These are phyloP conservation scores for Polyporus tsugae DNA, from an alignment of 1,284 basidiomycete species.

Conservation along the genomic window DNA sequence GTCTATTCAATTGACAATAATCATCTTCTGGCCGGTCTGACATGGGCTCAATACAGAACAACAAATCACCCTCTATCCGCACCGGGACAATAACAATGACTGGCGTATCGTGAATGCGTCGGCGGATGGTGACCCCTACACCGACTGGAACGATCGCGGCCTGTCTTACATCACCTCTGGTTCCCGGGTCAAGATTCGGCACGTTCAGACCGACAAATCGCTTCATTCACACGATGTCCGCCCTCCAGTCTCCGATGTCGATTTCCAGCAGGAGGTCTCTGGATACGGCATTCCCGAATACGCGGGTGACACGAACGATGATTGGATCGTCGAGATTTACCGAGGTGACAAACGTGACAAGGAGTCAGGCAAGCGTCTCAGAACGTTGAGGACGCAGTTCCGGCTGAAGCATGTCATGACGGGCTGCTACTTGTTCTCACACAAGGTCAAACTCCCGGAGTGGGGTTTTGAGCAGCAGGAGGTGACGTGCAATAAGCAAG, in stretches of 20 bases:
- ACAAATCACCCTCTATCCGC: slow-evolving; percentile 98
- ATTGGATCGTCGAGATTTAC: slow-evolving; percentile 94
- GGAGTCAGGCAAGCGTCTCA: slow-evolving; percentile 75
- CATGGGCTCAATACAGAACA: slow-evolving; percentile 68
- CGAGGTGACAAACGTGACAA: slow-evolving; percentile 71
- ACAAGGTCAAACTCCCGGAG: slow-evolving; percentile 96
- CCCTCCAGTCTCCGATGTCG: slow-evolving; percentile 96
- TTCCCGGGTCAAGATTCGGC: slow-evolving; percentile 85
- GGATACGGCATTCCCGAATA: slow-evolving; percentile 93
- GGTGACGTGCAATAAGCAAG: slow-evolving; percentile 98
- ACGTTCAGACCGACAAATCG: slow-evolving; percentile 84
- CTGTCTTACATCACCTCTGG: slow-evolving; percentile 74
- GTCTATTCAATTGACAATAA: not conserved
- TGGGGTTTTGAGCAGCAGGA: slow-evolving; percentile 99
- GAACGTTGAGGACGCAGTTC: slow-evolving; percentile 87
- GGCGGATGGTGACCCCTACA: slow-evolving; percentile 53
- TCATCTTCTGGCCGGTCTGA: slow-evolving; percentile 9
- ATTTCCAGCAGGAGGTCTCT: slow-evolving; percentile 99
- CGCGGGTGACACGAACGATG: slow-evolving; percentile 91
- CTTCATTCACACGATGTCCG: slow-evolving; percentile 96
- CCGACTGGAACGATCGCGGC: slow-evolving; percentile 65
- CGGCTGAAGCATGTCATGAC: slow-evolving; percentile 86
- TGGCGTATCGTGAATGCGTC: slow-evolving; percentile 39
- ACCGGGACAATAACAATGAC: slow-evolving; percentile 60
- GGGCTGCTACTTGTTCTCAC: slow-evolving; percentile 97